Conservation (phyloP, 352 stramenopile genomes). For the Phytophthora cactorum region DNA sequence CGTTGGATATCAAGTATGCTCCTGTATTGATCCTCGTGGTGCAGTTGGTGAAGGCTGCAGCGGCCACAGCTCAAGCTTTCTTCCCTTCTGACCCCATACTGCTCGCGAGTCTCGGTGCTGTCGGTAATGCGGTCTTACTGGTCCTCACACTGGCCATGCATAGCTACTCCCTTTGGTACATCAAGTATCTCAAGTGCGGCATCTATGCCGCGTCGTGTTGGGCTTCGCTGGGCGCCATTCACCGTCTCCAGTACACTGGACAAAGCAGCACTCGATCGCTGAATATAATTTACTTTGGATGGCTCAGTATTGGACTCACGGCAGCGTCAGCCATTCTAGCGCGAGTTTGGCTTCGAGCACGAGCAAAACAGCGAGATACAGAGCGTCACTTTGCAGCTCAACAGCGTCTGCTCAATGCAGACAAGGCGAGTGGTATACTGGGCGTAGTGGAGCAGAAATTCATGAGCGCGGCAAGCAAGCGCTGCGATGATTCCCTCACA, state of each 20-base stretch:
- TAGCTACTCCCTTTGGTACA: slow-evolving; percentile 65
- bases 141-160: slow-evolving; percentile 44
- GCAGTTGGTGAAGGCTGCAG: slow-evolving; percentile 60
- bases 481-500: background rate
- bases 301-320: slow-evolving; percentile 48
- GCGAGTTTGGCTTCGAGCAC: slow-evolving; percentile 19
- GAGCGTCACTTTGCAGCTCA: slow-evolving; percentile 20
- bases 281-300: slow-evolving; percentile 68
- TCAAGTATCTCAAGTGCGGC: slow-evolving; percentile 45
- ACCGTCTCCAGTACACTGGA: slow-evolving; percentile 36
- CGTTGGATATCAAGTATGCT: slow-evolving; percentile 69
- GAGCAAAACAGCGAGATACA: slow-evolving; percentile 15
- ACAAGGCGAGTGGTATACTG: background rate
- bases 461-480: slow-evolving; percentile 16
- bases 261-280: slow-evolving; percentile 35
- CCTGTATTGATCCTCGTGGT: slow-evolving; percentile 55
- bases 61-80: slow-evolving; percentile 49
- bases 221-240: slow-evolving; percentile 30
- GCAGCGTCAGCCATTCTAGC: slow-evolving; percentile 29
- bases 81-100: slow-evolving; percentile 50
- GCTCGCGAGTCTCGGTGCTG: slow-evolving; percentile 44
- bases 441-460: slow-evolving; percentile 21
- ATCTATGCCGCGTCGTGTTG: slow-evolving; percentile 65
- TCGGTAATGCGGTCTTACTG: slow-evolving; percentile 46
- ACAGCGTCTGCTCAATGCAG: slow-evolving; percentile 18